Evolutionary conservation across 768 basidiomycete species (phyloP), one percentile per base, ranked within the genome.

Genomic region (Suillus subluteus): DNA sequence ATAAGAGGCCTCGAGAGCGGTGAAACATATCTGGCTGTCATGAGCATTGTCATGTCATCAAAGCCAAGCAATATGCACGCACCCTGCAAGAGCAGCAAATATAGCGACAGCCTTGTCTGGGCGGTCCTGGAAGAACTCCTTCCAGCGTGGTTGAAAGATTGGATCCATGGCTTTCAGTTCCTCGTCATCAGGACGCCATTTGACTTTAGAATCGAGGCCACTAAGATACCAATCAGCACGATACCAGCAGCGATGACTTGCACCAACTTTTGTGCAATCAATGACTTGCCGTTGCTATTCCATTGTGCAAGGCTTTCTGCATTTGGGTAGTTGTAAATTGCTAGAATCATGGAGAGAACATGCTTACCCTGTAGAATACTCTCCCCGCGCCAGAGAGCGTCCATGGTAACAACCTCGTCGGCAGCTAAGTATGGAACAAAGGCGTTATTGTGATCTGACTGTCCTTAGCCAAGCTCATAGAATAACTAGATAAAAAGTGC

Each of bases 181-280:
- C 8, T 79, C 76, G 5, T 70, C 69, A 16, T 74, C 82, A 3
- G 88, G 88, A 30, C 89, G 80, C 15, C 88, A 70, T 70, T 87
- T 88, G 68, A 86, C 80, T 4, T 85, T 87, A 35, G 82, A 82
- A 68, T 89, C 86, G 40, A 84, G 70, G 2, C 78, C 85, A 67
- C 87, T 88, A 69, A 15, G 44, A 64, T 11, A 44, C 38, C 2
- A 43, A 6, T 44, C 21, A 58, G 40, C 54, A 5, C 18, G 15
- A 35, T 62, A 64, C 16, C 15, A 37, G 58, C 44, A 44, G 13
- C 18, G 21, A 44, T 21, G 1, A 44, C 7, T 44, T 44, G 44
- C 18, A 44, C 44, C 8, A 21, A 44, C 44, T 44, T 44, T 5
- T 41, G 41, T 41, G 41, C 41, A 41, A 0, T 87, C 87, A 35